Conservation (phyloP, 768 basidiomycete genomes). For the Galerina marginata region DNA sequence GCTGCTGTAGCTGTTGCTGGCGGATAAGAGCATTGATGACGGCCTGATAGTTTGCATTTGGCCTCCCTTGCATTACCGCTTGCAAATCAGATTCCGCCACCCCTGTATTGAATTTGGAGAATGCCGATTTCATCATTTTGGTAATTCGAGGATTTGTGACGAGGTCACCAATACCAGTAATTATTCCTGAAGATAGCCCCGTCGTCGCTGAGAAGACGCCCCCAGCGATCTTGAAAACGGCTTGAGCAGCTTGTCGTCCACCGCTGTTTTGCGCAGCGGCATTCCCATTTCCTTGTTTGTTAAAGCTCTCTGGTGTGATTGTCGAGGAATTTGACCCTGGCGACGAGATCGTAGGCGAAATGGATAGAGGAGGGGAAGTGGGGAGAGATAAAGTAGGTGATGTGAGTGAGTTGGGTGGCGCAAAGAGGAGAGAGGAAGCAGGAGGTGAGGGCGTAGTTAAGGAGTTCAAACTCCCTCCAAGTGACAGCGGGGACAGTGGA, state of each 20-base stretch:
- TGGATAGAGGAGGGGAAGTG: conserved; percentile 14
- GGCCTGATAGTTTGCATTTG: conserved; percentile 38
- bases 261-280: background rate
- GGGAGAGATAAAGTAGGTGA: conserved; percentile 14
- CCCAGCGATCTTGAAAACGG: conserved; percentile 21
- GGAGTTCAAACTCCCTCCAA: conserved; percentile 1
- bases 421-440: conserved; percentile 21
- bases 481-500: conserved; percentile 14
- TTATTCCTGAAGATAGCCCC: conserved; percentile 5
- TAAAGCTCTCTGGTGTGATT: background rate
- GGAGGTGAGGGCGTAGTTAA: conserved; percentile 18
- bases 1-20: conserved; percentile 33
- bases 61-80: conserved; percentile 35
- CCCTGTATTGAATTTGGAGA: conserved; percentile 20
- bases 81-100: conserved; percentile 31
- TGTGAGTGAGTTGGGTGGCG: conserved; percentile 12
- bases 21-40: conserved; percentile 36
- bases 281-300: background rate
- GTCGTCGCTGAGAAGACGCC: conserved; percentile 14
- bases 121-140: conserved; percentile 18
- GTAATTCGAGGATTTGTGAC: conserved; percentile 21
- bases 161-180: conserved; percentile 13
- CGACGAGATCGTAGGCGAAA: conserved; percentile 19
- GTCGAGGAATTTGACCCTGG: background rate
- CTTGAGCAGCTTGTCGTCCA: conserved; percentile 9